Evolutionary conservation across 345 rosid genomes (phyloP), one percentile per base, ranked within the genome.

Genomic region (Punica granatum): DNA sequence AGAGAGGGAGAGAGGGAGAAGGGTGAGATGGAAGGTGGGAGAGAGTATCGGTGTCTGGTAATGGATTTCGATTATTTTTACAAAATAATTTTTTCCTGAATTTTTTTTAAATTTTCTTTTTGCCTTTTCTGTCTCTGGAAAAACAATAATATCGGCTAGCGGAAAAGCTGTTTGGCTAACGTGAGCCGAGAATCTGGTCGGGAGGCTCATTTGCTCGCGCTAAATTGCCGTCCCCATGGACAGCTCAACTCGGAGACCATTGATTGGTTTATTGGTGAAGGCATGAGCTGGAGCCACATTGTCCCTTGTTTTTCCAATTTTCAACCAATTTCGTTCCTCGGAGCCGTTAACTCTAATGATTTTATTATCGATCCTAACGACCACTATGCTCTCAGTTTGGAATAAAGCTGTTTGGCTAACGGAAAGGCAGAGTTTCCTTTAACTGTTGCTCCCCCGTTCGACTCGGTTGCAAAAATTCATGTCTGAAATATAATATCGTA

Each of bases 11-110:
- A 11, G 41, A 37, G 41, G 11, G 6, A 11, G 41, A 37, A 37
- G 41, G 6, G 41, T n/a, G 58, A 51, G 58, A 51, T 51, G 6
- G 28, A 51, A 6, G 12, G 12, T n/a, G 28, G 58, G 58, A n/a
- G 28, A 51, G 58, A 51, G 58, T n/a, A 51, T n/a, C 28, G 30
- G 1, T 51, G 28, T 6, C 28, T 7, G 58, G 28, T n/a, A 23
- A 23, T 51, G 58, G 58, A n/a, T 51, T 51, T 51, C n/a, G 26
- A n/a, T 51, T 51, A 18, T 51, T 51, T 51, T 51, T 51, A n/a
- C n/a, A n/a, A n/a, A n/a, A n/a, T 0, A 1, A 3, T 19, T 8
- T 51, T 14, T 43, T 18, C 4, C 15, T 18, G 15, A 11, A 1
- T 43, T 43, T 43, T 51, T 51, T 6, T 23, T 23, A n/a, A 0